Evolutionary conservation across 1,284 basidiomycete genomes (phyloP).

Genomic region (Phaffia rhodozyma): DNA sequence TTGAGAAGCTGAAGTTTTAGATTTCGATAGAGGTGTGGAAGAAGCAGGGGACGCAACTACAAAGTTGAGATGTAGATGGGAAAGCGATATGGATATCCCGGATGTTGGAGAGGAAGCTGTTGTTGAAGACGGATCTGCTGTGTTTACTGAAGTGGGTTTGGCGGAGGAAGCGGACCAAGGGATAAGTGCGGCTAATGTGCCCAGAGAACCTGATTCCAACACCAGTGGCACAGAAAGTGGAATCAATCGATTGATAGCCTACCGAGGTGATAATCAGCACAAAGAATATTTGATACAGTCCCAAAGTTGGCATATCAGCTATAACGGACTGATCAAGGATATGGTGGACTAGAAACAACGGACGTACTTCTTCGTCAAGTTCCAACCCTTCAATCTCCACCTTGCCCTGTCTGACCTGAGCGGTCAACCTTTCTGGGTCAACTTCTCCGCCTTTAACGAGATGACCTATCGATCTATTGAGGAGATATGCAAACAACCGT

Average conservation of each 20-base stretch:
- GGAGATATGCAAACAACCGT: constrained; percentile 76
- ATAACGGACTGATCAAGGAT: not conserved
- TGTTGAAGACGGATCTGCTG: not conserved
- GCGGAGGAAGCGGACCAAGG: constrained; percentile 49
- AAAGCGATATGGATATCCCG: constrained; percentile 53
- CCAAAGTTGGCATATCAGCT: not conserved
- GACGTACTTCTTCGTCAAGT: constrained; percentile 58
- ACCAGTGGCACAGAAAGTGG: constrained; percentile 50
- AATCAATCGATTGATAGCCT: constrained; percentile 74
- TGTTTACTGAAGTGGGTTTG: not conserved
- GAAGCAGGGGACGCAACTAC: constrained; percentile 33
- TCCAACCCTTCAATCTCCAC: constrained; percentile 75
- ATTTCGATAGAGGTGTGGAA: constrained; percentile 20
- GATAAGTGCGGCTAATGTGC: constrained; percentile 49
- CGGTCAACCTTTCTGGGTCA: constrained; percentile 75
- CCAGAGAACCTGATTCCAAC: constrained; percentile 58
- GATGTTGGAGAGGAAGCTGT: constrained; percentile 54
- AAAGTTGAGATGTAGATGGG: constrained; percentile 51
- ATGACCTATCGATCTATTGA: constrained; percentile 71
- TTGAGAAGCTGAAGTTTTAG: constrained; percentile 1
- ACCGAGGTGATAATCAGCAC: not conserved
- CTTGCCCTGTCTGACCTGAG: constrained; percentile 77
- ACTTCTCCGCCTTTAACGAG: constrained; percentile 78
- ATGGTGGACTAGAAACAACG: constrained; percentile 19
- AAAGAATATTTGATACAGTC: not conserved